Percentiles rank a stretch among this genome's conserved stretches.
phyloP scores from a whole-genome alignment of 164 flowering plant genomes.

The Piper betle region DNA sequence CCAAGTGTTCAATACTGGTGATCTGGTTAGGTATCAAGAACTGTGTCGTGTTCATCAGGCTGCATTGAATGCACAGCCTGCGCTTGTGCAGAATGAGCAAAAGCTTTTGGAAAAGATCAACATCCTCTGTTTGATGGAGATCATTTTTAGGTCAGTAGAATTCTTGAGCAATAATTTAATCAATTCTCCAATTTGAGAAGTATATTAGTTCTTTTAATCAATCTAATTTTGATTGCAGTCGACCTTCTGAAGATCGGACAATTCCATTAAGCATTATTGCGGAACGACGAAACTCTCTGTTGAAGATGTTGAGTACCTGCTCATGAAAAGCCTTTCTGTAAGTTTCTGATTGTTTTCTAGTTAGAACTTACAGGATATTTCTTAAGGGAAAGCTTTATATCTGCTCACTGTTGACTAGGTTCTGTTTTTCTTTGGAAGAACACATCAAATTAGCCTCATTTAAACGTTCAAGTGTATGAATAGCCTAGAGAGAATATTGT shows the following conservation, averaged over 20 bases:
- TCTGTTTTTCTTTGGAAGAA: no score
- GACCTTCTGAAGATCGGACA: constrained; percentile 84
- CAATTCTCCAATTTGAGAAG: no score
- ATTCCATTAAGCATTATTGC: constrained; percentile 76
- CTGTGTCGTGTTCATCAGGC: constrained; percentile 75
- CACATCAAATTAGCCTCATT: no score
- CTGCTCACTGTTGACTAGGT: no score
- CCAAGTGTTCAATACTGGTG: constrained; percentile 81
- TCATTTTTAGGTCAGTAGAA: constrained; percentile 61
- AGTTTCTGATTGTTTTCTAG: constrained; percentile 16
- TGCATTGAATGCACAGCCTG: constrained; percentile 78
- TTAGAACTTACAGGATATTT: no score
- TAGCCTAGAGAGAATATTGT: no score
- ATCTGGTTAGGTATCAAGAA: constrained; percentile 80
- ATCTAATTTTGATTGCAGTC: constrained; percentile 36
- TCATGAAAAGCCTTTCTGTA: constrained; percentile 95
- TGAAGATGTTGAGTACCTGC: constrained; percentile 90
- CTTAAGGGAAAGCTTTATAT: no score
- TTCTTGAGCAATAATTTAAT: no score
- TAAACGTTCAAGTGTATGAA: no score
- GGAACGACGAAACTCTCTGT: constrained; percentile 76
- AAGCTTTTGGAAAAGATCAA: constrained; percentile 83
- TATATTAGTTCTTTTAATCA: not conserved
- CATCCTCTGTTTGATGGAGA: constrained; percentile 95
- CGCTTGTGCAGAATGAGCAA: constrained; percentile 70